Evolutionary conservation across 257 asterid genomes (phyloP).

Genomic region (Thymus quinquecostatus): DNA sequence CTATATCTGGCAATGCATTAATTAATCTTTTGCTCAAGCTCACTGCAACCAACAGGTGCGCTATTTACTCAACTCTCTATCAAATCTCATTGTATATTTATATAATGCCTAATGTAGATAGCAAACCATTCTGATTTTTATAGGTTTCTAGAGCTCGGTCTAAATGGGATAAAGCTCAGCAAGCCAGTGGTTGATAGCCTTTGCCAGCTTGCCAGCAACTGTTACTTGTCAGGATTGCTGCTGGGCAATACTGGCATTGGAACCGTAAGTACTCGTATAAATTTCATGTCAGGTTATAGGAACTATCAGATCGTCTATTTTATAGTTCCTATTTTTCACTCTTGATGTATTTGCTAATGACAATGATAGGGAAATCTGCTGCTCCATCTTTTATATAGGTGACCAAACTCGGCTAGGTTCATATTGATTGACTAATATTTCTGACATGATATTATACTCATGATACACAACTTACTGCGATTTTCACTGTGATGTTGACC

Average conservation of each 20-base stretch:
- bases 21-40: constrained; percentile 65
- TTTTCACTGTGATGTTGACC: constrained; percentile 5
- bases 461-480: neutral
- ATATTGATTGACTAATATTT: neutral
- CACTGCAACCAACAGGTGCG: constrained; percentile 62
- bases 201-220: constrained; percentile 63
- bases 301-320: neutral
- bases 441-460: constrained; percentile 3
- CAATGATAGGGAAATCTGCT: neutral
- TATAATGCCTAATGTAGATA: constrained; percentile 11
- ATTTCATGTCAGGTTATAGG: constrained; percentile 9
- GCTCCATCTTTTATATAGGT: neutral
- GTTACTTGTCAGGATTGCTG: constrained; percentile 80
- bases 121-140: constrained; percentile 21
- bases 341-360: neutral
- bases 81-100: constrained; percentile 26
- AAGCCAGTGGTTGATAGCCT: constrained; percentile 75
- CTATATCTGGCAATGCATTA: constrained; percentile 69
- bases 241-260: constrained; percentile 80
- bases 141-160: constrained; percentile 87
- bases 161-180: constrained; percentile 81
- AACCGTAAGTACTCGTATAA: constrained; percentile 51
- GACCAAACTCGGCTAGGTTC: constrained; percentile 21
- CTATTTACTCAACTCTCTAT: constrained; percentile 8
- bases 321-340: constrained; percentile 3